Percentiles rank a stretch among this genome's conserved stretches.
Evolutionary conservation across 164 flowering plant species (phyloP).

Genomic region (Umbilicus rupestris): DNA sequence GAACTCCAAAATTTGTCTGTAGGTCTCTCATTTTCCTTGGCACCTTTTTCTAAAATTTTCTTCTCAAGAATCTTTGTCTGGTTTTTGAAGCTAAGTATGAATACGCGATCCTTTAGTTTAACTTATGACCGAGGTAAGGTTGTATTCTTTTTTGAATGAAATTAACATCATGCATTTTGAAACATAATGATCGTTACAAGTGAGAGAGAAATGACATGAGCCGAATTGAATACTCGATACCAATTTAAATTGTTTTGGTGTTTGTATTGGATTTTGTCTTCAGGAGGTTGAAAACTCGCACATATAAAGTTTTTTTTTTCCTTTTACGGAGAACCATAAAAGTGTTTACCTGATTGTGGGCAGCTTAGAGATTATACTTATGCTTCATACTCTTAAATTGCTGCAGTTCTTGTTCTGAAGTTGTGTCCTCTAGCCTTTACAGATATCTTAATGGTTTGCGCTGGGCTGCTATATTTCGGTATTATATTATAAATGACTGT

Average conservation of each 20-base stretch:
- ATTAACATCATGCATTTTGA: neutral
- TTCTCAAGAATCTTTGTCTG: neutral
- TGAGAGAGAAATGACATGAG: neutral
- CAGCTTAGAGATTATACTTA: neutral
- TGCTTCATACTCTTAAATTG: neutral
- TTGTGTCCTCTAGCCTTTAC: neutral
- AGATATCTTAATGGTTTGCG: neutral
- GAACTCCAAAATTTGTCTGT: conserved; percentile 47
- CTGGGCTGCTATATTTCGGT: neutral
- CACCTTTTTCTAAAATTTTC: neutral
- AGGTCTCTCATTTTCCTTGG: conserved; percentile 15
- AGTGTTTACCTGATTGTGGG: neutral
- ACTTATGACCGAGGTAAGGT: neutral
- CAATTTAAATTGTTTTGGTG: neutral
- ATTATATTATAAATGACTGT: neutral
- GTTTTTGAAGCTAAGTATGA: neutral
- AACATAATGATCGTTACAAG: neutral
- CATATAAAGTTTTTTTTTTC: neutral
- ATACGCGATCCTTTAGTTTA: neutral
- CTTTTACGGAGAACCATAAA: neutral
- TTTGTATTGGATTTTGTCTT: neutral
- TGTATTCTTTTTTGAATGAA: neutral
- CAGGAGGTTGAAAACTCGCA: neutral
- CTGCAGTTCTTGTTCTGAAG: neutral
- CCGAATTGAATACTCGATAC: neutral